Conservation (phyloP, 2,329 filamentous ascomycete genomes). For the Exophiala bonariae region DNA sequence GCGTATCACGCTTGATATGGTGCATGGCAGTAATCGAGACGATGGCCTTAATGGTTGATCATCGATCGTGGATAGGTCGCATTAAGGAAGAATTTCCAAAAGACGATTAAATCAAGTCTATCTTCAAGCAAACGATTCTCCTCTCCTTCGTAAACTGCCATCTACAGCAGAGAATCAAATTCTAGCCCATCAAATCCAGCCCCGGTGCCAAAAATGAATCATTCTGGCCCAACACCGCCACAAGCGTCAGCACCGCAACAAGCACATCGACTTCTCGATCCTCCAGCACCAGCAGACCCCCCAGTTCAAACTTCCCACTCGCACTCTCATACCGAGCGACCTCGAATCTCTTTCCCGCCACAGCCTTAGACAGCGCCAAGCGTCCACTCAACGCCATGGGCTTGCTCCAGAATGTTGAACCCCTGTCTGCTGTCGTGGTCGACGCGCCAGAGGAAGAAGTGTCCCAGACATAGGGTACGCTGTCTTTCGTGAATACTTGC, state of each 20-base stretch:
- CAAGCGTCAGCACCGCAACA: not conserved
- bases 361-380: not conserved
- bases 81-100: too few species aligned
- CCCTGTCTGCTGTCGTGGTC: not conserved
- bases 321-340: not conserved
- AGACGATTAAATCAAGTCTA: too few species aligned
- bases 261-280: not conserved
- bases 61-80: too few species aligned
- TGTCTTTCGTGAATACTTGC: not conserved
- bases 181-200: not conserved
- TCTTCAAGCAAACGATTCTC: too few species aligned
- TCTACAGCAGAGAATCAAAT: too few species aligned
- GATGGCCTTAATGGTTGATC: too few species aligned
- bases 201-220: conserved; percentile 1
- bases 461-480: not conserved
- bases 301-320: conserved; percentile 2
- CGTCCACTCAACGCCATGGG: too few species aligned
- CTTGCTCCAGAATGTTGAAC: too few species aligned
- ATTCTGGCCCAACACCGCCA: conserved; percentile 1
- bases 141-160: too few species aligned
- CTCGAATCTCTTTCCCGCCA: conserved; percentile 1
- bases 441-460: not conserved
- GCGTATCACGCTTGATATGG: too few species aligned
- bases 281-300: conserved; percentile 1
- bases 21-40: too few species aligned